A percentile compares a stretch with the other conserved stretches of the same genome.
phyloP scores from a whole-genome alignment of 768 basidiomycete species.

The Boletus sp. region DNA sequence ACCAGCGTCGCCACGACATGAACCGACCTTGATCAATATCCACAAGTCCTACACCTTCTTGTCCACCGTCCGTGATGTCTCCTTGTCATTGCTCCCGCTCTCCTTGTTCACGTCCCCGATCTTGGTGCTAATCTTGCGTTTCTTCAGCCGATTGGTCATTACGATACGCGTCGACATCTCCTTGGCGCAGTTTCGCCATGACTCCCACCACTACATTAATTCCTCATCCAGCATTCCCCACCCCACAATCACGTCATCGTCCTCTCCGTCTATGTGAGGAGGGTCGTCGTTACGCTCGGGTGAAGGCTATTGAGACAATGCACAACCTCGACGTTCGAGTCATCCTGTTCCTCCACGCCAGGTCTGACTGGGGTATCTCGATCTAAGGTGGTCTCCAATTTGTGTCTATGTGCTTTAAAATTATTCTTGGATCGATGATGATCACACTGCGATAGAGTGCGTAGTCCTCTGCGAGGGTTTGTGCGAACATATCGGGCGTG shows the following conservation, averaged over 20 bases:
- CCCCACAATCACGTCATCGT: conserved; percentile 20
- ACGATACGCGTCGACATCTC: conserved; percentile 30
- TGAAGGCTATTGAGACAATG: conserved; percentile 10
- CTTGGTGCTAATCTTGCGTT: conserved; percentile 40
- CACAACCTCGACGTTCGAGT: conserved; percentile 27
- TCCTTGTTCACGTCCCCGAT: conserved; percentile 21
- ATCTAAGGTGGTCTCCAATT: conserved; percentile 31
- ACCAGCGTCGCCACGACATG: not conserved
- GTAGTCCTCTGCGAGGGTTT: conserved; percentile 90
- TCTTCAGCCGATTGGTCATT: conserved; percentile 37
- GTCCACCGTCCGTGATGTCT: conserved; percentile 53
- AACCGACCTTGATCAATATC: conserved; percentile 83
- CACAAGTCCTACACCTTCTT: conserved; percentile 74
- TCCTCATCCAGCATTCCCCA: conserved; percentile 50
- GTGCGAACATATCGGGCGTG: conserved; percentile 87
- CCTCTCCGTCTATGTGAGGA: conserved; percentile 16
- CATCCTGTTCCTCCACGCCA: conserved; percentile 28
- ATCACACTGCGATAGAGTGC: conserved; percentile 72
- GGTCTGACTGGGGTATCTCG: conserved; percentile 24
- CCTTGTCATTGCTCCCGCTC: conserved; percentile 33
- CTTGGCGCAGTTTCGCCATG: conserved; percentile 58
- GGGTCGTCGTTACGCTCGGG: conserved; percentile 26
- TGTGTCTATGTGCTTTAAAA: conserved; percentile 69
- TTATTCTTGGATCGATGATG: conserved; percentile 83
- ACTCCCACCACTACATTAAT: conserved; percentile 63